These are phyloP conservation scores for Verbascum thapsus DNA, from an alignment of 257 asterid species.

Conservation along the genomic window DNA sequence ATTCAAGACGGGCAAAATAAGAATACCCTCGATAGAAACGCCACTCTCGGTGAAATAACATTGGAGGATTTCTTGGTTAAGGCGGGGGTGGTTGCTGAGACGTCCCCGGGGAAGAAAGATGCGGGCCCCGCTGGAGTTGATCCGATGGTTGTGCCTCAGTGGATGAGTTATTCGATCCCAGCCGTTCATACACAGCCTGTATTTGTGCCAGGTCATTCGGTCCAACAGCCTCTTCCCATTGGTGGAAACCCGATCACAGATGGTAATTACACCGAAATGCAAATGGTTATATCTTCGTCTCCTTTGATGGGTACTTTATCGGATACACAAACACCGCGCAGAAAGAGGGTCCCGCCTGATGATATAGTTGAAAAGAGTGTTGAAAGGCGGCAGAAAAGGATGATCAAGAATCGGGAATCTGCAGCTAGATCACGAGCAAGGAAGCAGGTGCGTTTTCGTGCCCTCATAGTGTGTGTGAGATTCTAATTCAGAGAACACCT, in stretches of 20 bases:
- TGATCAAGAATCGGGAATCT: conserved; percentile 94
- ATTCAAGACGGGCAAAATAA: conserved; percentile 68
- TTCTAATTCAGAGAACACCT: too few species aligned
- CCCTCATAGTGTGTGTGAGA: conserved; percentile 1
- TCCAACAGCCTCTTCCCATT: conserved; percentile 54
- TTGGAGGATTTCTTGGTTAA: conserved; percentile 91
- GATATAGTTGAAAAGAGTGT: conserved; percentile 71
- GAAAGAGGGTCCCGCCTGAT: conserved; percentile 71
- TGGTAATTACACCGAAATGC: too few species aligned
- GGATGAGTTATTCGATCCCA: conserved; percentile 66
- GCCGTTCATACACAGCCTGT: conserved; percentile 47
- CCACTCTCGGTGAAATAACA: conserved; percentile 83
- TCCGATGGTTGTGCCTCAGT: conserved; percentile 36
- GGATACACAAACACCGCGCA: conserved; percentile 63
- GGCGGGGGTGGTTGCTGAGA: conserved; percentile 86
- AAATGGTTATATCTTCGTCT: conserved; percentile 61
- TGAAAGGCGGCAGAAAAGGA: conserved; percentile 92
- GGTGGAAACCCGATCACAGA: conserved; percentile 58
- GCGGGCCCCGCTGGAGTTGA: conserved; percentile 44
- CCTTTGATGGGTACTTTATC: conserved; percentile 68
- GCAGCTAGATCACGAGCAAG: conserved; percentile 97
- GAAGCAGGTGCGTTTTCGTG: conserved; percentile 59
- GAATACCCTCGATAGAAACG: conserved; percentile 54
- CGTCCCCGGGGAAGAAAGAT: conserved; percentile 39
- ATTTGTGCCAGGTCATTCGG: conserved; percentile 50